These are phyloP conservation scores for Tricholoma flavovirens DNA, from an alignment of 768 basidiomycete species.

Conservation along the genomic window DNA sequence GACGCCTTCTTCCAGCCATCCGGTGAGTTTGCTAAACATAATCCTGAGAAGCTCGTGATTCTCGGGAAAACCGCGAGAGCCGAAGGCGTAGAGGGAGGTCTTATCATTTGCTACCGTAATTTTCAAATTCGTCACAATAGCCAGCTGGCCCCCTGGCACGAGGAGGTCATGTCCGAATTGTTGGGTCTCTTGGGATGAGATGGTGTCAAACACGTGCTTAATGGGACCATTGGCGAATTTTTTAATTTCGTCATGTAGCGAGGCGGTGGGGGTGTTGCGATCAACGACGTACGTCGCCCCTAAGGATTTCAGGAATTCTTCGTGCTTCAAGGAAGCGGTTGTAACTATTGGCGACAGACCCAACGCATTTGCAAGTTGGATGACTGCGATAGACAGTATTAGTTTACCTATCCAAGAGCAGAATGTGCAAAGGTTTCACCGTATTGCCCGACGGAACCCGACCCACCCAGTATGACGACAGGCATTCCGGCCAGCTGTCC, in stretches of 20 bases:
- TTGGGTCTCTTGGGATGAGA: slow-evolving; percentile 4
- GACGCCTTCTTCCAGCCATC: neutral
- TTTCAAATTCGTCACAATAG: neutral
- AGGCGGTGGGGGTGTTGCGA: slow-evolving; percentile 4
- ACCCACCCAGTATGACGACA: slow-evolving; percentile 22
- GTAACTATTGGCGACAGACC: slow-evolving; percentile 40
- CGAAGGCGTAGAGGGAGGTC: neutral
- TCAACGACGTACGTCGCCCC: slow-evolving; percentile 38
- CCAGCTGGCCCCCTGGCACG: neutral
- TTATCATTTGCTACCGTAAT: neutral
- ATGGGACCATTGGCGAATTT: neutral
- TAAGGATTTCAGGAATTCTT: slow-evolving; percentile 26
- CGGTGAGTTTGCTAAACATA: neutral
- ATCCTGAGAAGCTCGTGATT: neutral
- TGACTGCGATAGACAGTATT: slow-evolving; percentile 14
- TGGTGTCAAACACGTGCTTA: slow-evolving; percentile 4
- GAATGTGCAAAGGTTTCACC: slow-evolving; percentile 11
- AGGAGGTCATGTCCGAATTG: slow-evolving; percentile 5
- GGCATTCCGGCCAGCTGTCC: slow-evolving; percentile 24
- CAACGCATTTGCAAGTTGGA: slow-evolving; percentile 30
- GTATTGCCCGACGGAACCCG: slow-evolving; percentile 21
- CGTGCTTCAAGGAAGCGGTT: slow-evolving; percentile 25
- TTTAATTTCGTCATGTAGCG: slow-evolving; percentile 15
- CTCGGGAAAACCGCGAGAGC: neutral
- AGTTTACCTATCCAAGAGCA: neutral